Percentiles rank a stretch among this genome's conserved stretches.
phyloP scores from a whole-genome alignment of 2,329 filamentous ascomycete genomes.

The Hypoxylon sp. region DNA sequence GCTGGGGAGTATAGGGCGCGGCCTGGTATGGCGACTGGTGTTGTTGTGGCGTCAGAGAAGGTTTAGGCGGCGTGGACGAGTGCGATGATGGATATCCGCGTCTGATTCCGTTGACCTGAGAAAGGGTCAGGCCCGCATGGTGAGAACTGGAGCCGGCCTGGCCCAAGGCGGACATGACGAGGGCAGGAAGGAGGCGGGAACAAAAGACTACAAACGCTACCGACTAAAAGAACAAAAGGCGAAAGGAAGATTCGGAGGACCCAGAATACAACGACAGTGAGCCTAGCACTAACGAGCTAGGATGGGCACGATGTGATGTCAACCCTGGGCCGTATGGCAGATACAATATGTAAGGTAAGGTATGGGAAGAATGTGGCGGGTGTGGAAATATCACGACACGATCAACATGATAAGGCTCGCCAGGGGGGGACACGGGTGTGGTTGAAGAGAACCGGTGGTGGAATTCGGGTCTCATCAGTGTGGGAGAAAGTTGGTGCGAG shows the following conservation, averaged over 20 bases:
- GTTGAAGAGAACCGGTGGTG: slow-evolving; percentile 48
- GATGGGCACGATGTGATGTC: slow-evolving; percentile 53
- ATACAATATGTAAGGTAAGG: slow-evolving; percentile 43
- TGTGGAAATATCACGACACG: slow-evolving; percentile 55
- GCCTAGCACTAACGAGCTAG: slow-evolving; percentile 46
- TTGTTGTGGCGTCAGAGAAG: slow-evolving; percentile 67
- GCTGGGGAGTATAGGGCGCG: slow-evolving; percentile 68
- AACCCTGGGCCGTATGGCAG: slow-evolving; percentile 53
- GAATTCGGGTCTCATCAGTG: slow-evolving; percentile 37
- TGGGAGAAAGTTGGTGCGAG: slow-evolving; percentile 39
- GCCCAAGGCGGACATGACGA: slow-evolving; percentile 65
- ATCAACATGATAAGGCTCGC: slow-evolving; percentile 50
- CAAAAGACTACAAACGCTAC: slow-evolving; percentile 37
- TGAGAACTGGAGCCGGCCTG: slow-evolving; percentile 63
- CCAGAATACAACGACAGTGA: slow-evolving; percentile 46
- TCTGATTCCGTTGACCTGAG: slow-evolving; percentile 65
- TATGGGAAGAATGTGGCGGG: slow-evolving; percentile 48
- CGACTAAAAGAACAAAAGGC: slow-evolving; percentile 41
- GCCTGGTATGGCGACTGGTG: slow-evolving; percentile 70
- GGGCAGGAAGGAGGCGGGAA: slow-evolving; percentile 30
- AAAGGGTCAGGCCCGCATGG: slow-evolving; percentile 68
- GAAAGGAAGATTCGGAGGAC: slow-evolving; percentile 44
- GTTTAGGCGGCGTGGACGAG: slow-evolving; percentile 68
- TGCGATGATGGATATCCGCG: slow-evolving; percentile 65
- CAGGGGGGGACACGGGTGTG: slow-evolving; percentile 48